A percentile compares a stretch with the other conserved stretches of the same genome.
These are phyloP conservation scores for Phytophthora crassamura DNA, from an alignment of 352 stramenopile genomes.

Conservation along the genomic window DNA sequence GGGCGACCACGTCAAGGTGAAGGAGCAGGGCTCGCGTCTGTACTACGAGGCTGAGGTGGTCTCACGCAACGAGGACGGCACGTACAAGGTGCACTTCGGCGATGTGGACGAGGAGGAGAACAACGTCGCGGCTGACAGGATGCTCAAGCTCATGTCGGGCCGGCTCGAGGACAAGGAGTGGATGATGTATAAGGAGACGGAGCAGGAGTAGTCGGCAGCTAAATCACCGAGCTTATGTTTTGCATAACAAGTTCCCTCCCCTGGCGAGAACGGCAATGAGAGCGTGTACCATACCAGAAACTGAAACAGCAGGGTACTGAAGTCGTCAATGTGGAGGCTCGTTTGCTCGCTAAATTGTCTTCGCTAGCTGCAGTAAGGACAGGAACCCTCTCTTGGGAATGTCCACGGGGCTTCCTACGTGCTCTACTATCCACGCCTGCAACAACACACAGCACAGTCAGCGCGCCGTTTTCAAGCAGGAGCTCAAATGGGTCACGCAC, in stretches of 20 bases:
- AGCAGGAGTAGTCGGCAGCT: conserved; percentile 25
- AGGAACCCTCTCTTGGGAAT: conserved; percentile 53
- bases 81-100: conserved; percentile 70
- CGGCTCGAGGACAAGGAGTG: conserved; percentile 70
- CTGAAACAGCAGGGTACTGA: conserved; percentile 17
- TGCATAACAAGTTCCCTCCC: conserved; percentile 17
- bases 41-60: conserved; percentile 74
- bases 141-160: conserved; percentile 75
- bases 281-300: conserved; percentile 35
- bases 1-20: conserved; percentile 70
- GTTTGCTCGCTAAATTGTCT: conserved; percentile 46
- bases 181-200: conserved; percentile 76
- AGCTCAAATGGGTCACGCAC: conserved; percentile 16
- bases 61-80: conserved; percentile 53
- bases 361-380: conserved; percentile 56
- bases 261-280: conserved; percentile 3
- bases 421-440: conserved; percentile 54
- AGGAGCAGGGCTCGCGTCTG: conserved; percentile 58
- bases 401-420: conserved; percentile 40
- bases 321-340: conserved; percentile 1
- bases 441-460: background rate
- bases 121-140: conserved; percentile 44
- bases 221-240: conserved; percentile 7
- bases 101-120: conserved; percentile 65
- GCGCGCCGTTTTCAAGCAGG: background rate